A percentile compares a stretch with the other conserved stretches of the same genome.
phyloP scores from a whole-genome alignment of 2,329 filamentous ascomycete species.

The Stagonosporopsis cucurbitacearum region DNA sequence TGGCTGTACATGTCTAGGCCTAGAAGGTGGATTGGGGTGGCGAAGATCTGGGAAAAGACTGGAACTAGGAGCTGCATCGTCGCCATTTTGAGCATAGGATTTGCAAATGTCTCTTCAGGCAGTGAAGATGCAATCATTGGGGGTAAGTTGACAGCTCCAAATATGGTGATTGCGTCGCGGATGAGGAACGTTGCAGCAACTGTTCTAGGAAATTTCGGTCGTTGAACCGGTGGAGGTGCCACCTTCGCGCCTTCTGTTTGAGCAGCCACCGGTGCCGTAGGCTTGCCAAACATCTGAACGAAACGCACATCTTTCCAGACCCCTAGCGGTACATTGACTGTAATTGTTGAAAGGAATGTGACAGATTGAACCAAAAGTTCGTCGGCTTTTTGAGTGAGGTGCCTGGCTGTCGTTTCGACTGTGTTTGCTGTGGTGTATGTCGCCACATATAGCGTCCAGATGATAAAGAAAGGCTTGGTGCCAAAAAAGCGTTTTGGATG shows the following conservation, averaged over 20 bases:
- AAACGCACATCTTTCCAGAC: conserved; percentile 42
- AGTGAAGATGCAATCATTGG: conserved; percentile 29
- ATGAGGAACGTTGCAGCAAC: conserved; percentile 36
- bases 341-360: conserved; percentile 35
- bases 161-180: conserved; percentile 41
- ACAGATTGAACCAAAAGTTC: conserved; percentile 27
- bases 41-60: conserved; percentile 36
- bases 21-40: conserved; percentile 37
- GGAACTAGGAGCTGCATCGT: conserved; percentile 38
- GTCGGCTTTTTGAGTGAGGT: conserved; percentile 20
- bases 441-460: conserved; percentile 39
- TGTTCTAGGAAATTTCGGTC: conserved; percentile 20
- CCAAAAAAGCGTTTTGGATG: conserved; percentile 34
- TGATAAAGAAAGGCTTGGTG: conserved; percentile 36
- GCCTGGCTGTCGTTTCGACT: conserved; percentile 27
- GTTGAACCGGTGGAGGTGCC: neutral
- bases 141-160: conserved; percentile 40
- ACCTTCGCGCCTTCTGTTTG: conserved; percentile 1
- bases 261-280: conserved; percentile 1
- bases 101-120: conserved; percentile 25
- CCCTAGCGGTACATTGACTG: conserved; percentile 37
- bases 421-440: conserved; percentile 38
- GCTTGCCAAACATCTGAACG: conserved; percentile 33
- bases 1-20: conserved; percentile 35
- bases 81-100: conserved; percentile 27